Evolutionary conservation across 257 asterid genomes (phyloP).

Genomic region (Capsicum rhomboideum): DNA sequence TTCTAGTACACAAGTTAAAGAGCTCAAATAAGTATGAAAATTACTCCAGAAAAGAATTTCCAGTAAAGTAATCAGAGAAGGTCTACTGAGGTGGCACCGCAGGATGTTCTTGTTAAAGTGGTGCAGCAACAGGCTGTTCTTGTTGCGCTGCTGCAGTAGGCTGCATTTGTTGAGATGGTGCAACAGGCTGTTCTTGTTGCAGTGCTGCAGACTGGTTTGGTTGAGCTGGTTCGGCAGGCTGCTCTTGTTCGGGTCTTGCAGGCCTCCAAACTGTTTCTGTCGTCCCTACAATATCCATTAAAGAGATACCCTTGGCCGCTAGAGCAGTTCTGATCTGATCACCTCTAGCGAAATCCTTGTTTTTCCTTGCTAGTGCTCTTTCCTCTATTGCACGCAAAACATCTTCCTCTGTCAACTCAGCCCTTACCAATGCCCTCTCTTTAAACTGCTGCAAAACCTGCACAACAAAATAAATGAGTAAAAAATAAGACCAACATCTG

Average conservation of each 20-base stretch:
- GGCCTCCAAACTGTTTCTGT: constrained; percentile 87
- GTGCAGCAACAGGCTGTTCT: background rate
- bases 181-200: background rate
- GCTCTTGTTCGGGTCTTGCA: constrained; percentile 29
- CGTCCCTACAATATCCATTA: constrained; percentile 71
- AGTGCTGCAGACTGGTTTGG: background rate
- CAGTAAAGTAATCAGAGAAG: background rate
- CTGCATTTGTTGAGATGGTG: constrained; percentile 1
- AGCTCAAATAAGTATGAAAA: background rate
- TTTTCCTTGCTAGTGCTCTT: constrained; percentile 50
- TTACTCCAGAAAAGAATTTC: background rate
- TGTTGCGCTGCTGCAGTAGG: background rate
- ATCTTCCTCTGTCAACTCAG: constrained; percentile 54
- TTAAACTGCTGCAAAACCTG: constrained; percentile 77
- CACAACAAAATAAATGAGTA: background rate
- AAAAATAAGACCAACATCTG: background rate
- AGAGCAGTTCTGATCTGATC: constrained; percentile 64
- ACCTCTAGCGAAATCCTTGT: constrained; percentile 43
- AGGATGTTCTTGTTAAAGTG: background rate
- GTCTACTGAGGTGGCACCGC: background rate
- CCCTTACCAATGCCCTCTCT: constrained; percentile 71
- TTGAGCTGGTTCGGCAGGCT: constrained; percentile 10
- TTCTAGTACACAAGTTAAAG: background rate
- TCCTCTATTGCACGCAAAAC: constrained; percentile 47
- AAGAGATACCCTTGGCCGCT: constrained; percentile 57